Evolutionary conservation across 148 eudicot species (phyloP).

Genomic region (Vaccinium vitisidaea): DNA sequence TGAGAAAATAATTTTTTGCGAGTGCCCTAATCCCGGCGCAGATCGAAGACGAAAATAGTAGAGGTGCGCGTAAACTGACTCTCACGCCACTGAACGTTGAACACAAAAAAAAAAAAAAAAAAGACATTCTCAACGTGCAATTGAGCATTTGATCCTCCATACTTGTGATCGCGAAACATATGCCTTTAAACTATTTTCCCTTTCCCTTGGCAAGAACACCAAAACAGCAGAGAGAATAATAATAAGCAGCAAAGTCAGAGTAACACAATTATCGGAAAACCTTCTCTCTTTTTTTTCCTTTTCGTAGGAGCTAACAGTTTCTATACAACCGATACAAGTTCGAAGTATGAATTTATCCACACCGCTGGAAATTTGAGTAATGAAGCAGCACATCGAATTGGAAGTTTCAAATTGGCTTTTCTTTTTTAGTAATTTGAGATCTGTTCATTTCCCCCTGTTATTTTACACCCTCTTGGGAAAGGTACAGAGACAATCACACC

Average conservation of each 20-base stretch:
- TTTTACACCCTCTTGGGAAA: slow-evolving; percentile 37
- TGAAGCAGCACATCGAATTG: not conserved
- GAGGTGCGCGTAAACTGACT: too few species aligned
- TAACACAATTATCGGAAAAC: not conserved
- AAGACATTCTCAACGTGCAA: too few species aligned
- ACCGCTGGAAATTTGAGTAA: slow-evolving; percentile 7
- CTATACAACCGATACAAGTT: slow-evolving; percentile 18
- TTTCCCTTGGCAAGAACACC: not conserved
- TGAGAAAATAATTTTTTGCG: too few species aligned
- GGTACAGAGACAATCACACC: slow-evolving; percentile 19
- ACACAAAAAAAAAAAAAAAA: too few species aligned
- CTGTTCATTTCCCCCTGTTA: slow-evolving; percentile 17
- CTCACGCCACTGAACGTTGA: too few species aligned
- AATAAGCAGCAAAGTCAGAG: not conserved
- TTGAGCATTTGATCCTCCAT: not conserved
- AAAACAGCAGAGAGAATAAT: not conserved
- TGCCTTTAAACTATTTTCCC: not conserved
- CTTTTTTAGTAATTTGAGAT: not conserved
- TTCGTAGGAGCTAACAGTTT: not conserved
- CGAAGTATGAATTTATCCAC: not conserved
- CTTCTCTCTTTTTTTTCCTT: not conserved
- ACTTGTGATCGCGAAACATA: not conserved
- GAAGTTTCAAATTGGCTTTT: not conserved
- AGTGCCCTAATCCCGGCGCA: too few species aligned
- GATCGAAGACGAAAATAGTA: too few species aligned